Conservation (phyloP, 768 basidiomycete genomes). For the Pisolithus tinctorius region DNA sequence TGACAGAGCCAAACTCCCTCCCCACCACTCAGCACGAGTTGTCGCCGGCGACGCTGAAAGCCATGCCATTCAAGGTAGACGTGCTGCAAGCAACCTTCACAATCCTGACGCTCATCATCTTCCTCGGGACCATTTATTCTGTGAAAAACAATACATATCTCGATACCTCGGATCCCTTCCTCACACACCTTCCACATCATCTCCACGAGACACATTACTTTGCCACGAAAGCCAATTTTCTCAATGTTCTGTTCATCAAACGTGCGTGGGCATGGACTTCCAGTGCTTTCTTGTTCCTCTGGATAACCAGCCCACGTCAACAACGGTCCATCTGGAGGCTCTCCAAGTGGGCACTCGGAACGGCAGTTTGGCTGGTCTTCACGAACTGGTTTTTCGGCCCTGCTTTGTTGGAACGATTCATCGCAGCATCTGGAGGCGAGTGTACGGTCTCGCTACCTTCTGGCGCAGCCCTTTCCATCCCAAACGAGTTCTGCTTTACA, state of each 20-base stretch:
- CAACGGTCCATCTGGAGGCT: slow-evolving; percentile 38
- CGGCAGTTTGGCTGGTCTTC: slow-evolving; percentile 65
- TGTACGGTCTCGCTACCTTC: slow-evolving; percentile 63
- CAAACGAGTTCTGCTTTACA: slow-evolving; percentile 50
- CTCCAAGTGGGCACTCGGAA: slow-evolving; percentile 50
- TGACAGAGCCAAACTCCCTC: neutral
- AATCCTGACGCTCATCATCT: slow-evolving; percentile 39
- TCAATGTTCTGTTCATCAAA: slow-evolving; percentile 89
- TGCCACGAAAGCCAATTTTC: slow-evolving; percentile 69
- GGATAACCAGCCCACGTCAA: slow-evolving; percentile 47
- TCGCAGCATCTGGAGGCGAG: slow-evolving; percentile 62
- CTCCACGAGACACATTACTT: slow-evolving; percentile 61
- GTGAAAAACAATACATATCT: slow-evolving; percentile 62
- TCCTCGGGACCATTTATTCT: slow-evolving; percentile 62
- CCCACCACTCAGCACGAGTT: neutral
- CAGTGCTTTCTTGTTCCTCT: slow-evolving; percentile 51
- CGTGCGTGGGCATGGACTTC: slow-evolving; percentile 89
- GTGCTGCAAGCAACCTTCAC: slow-evolving; percentile 30
- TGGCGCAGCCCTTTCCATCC: slow-evolving; percentile 47
- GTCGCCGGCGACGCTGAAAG: neutral
- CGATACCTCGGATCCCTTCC: slow-evolving; percentile 75
- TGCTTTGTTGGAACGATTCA: slow-evolving; percentile 60
- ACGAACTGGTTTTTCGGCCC: slow-evolving; percentile 89
- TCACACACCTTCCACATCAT: slow-evolving; percentile 64
- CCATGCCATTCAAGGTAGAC: slow-evolving; percentile 15